Percentiles rank a stretch among this genome's conserved stretches.
phyloP scores from a whole-genome alignment of 1,284 basidiomycete genomes.

The Melampsora larici-populina region DNA sequence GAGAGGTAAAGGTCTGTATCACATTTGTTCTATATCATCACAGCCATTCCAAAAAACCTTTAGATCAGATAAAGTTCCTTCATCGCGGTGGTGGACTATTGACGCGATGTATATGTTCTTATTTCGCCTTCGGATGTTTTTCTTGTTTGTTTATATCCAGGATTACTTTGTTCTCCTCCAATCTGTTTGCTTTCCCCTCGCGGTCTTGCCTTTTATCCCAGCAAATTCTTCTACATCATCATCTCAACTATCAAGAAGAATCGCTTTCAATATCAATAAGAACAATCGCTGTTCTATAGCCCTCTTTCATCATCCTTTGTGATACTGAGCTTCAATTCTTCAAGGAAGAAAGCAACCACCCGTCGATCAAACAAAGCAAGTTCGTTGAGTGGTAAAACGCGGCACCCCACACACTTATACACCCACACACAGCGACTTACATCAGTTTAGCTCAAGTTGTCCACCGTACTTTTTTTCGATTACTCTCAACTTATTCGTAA shows the following conservation, averaged over 20 bases:
- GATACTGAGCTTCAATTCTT: neutral
- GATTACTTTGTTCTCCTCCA: slow-evolving; percentile 4
- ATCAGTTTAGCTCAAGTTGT: neutral
- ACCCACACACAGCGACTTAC: slow-evolving; percentile 1
- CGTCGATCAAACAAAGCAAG: neutral
- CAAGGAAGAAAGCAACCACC: neutral
- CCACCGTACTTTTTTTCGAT: neutral
- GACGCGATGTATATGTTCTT: slow-evolving; percentile 1
- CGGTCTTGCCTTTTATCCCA: neutral
- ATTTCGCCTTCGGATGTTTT: neutral
- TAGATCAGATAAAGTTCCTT: neutral
- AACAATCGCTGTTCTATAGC: slow-evolving; percentile 3
- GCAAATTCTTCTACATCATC: slow-evolving; percentile 3
- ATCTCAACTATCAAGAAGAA: neutral
- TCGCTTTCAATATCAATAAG: neutral
- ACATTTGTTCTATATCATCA: neutral
- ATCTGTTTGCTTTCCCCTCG: slow-evolving; percentile 5
- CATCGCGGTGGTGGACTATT: slow-evolving; percentile 1
- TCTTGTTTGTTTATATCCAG: neutral
- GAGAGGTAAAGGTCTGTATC: neutral
- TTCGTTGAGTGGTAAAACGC: slow-evolving; percentile 11
- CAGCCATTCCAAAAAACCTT: neutral
- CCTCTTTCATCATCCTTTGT: slow-evolving; percentile 1
- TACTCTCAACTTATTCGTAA: neutral
- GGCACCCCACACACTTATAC: neutral